Evolutionary conservation across 768 basidiomycete genomes (phyloP).

Genomic region (Flagelloscypha sp.): DNA sequence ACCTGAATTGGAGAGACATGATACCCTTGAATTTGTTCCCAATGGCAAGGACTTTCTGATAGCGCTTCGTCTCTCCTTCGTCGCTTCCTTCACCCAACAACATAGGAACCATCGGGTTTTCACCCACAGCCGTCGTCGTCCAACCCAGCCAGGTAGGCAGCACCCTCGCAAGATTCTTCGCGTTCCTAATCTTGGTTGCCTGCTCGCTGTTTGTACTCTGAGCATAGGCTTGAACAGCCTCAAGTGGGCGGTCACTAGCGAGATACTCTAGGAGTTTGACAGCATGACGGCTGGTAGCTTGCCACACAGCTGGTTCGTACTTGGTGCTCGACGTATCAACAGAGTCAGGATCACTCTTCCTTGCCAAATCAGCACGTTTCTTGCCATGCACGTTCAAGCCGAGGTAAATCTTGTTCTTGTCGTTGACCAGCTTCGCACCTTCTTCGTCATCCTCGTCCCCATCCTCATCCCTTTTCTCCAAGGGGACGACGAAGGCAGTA

Average conservation of each 20-base stretch:
- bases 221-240: slow-evolving; percentile 44
- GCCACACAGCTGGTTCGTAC: slow-evolving; percentile 33
- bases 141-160: slow-evolving; percentile 48
- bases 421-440: slow-evolving; percentile 21
- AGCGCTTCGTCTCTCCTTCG: no score
- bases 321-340: slow-evolving; percentile 3
- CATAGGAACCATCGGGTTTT: slow-evolving; percentile 43
- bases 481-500: slow-evolving; percentile 34
- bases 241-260: slow-evolving; percentile 33
- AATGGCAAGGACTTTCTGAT: slow-evolving; percentile 37
- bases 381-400: slow-evolving; percentile 59
- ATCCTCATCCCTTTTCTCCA: no score
- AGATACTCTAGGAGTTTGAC: slow-evolving; percentile 39
- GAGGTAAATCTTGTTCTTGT: slow-evolving; percentile 40
- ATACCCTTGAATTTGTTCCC: slow-evolving; percentile 34
- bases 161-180: slow-evolving; percentile 28
- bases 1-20: slow-evolving; percentile 36
- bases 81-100: slow-evolving; percentile 27
- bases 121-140: slow-evolving; percentile 36
- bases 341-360: slow-evolving; percentile 42
- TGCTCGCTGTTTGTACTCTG: slow-evolving; percentile 31
- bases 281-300: slow-evolving; percentile 26
- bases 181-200: slow-evolving; percentile 34
- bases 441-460: slow-evolving; percentile 22
- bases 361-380: slow-evolving; percentile 47